Conservation (phyloP, 2,329 filamentous ascomycete genomes). For the Aspergillus jensenii region DNA sequence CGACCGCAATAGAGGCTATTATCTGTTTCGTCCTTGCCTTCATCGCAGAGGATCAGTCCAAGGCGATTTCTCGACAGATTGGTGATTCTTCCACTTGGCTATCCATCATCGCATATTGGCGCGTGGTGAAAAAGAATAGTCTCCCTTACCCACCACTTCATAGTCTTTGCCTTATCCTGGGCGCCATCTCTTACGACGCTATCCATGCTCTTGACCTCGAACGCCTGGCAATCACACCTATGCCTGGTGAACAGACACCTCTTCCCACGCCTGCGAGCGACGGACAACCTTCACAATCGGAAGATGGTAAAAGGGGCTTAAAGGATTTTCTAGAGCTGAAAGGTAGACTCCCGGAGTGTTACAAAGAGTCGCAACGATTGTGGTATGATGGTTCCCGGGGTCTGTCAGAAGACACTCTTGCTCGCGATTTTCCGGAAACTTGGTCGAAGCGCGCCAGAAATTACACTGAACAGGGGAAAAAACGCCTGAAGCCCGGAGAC, state of each 20-base stretch:
- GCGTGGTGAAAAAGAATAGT: slow-evolving; percentile 42
- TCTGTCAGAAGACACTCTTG: slow-evolving; percentile 42
- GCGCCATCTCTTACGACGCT: slow-evolving; percentile 47
- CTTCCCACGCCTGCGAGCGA: slow-evolving; percentile 47
- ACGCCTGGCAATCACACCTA: slow-evolving; percentile 41
- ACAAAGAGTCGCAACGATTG: slow-evolving; percentile 41
- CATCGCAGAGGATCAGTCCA: slow-evolving; percentile 42
- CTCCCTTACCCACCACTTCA: slow-evolving; percentile 41
- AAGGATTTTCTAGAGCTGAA: slow-evolving; percentile 43
- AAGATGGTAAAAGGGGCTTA: slow-evolving; percentile 37
- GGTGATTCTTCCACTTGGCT: slow-evolving; percentile 47
- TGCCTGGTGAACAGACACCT: slow-evolving; percentile 40
- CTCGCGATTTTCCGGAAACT: slow-evolving; percentile 43
- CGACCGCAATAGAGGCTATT: slow-evolving; percentile 45
- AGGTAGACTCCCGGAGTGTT: slow-evolving; percentile 40
- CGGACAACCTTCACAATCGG: slow-evolving; percentile 34
- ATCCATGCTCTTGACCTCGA: slow-evolving; percentile 47
- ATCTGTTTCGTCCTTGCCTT: slow-evolving; percentile 51
- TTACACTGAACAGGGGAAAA: slow-evolving; percentile 36
- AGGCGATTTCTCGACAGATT: slow-evolving; percentile 35
- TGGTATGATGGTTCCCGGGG: slow-evolving; percentile 45
- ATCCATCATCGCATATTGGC: slow-evolving; percentile 49
- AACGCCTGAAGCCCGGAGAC: slow-evolving; percentile 33
- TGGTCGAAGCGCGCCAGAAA: slow-evolving; percentile 44
- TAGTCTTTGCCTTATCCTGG: slow-evolving; percentile 46